Base-by-base conservation (phyloP, 495 filamentous ascomycete genomes). In the Penicillium antarcticum region DNA sequence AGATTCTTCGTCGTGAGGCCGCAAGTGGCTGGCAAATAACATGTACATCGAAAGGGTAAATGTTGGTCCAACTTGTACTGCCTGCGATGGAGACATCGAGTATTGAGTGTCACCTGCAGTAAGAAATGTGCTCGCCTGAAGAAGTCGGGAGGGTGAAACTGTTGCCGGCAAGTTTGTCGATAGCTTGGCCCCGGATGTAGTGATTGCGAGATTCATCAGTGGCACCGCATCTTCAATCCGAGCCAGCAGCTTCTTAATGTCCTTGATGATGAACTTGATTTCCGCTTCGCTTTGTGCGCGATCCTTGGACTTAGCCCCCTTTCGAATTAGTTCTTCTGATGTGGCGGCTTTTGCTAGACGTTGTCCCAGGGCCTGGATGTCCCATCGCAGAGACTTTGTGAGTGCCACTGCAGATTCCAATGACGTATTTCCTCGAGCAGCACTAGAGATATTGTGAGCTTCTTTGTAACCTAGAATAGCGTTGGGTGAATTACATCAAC, bases 1-100 rank as follows among this genome's bases (percentile, higher is more conserved):
- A 14, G 74, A 79, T 60, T 84, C 76, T 52, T 86, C 80, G 46
- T 87, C 76, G 42, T 86, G 77, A 6, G 77, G 79, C 19, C 84
- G 74, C 13, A 85, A 68, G 69, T 99, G 91, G 16, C 90, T 84
- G 11, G 83, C 78, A 63, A 97, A 99, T 5, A 97, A 82, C 95
- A 99, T 97, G 70, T 97, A 99, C 67, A 97, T 76, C 1, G 92
- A 95, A 13, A 97, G 65, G 0, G 81, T 89, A 62, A 97, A 97
- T 0, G 85, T 84, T 0, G 94, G 89, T 0, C 95, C 95, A 43
- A 97, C 83, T 57, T 97, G 95, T 33, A 91, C 82, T 1, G 89
- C 78, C 6, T 75, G 68, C 0, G 71, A 75, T 11, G 84, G 80
- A 5, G 80, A 73, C 57, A 84, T 74, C 5, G 80, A 79, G 66